These are phyloP conservation scores for Pugionium dolabratum DNA, from an alignment of 345 rosid species.

Conservation along the genomic window DNA sequence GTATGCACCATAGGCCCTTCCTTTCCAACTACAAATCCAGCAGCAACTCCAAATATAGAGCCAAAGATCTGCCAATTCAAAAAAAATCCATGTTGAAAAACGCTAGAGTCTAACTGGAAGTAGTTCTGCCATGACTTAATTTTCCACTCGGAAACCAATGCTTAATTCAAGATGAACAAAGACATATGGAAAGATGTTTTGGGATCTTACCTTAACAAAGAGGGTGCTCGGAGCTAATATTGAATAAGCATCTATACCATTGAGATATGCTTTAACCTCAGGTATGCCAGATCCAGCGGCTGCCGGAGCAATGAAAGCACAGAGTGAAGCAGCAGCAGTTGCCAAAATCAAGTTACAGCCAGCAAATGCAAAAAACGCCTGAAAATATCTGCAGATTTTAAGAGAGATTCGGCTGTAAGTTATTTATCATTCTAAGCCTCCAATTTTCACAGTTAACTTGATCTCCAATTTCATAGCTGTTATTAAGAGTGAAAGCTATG, in stretches of 20 bases:
- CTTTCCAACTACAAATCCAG: conserved; percentile 89
- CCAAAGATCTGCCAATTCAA: conserved; percentile 72
- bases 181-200: neutral
- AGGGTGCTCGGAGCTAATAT: conserved; percentile 87
- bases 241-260: conserved; percentile 87
- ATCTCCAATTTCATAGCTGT: neutral
- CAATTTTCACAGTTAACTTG: neutral
- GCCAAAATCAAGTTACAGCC: conserved; percentile 72
- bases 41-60: conserved; percentile 87
- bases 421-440: neutral
- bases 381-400: conserved; percentile 59
- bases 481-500: neutral
- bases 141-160: neutral
- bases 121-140: neutral
- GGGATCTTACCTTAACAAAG: conserved; percentile 68
- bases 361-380: conserved; percentile 64
- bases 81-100: neutral
- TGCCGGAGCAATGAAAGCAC: conserved; percentile 86
- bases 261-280: conserved; percentile 94
- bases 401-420: neutral
- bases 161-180: neutral
- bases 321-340: conserved; percentile 61
- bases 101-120: neutral
- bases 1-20: conserved; percentile 99
- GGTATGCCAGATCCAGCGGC: conserved; percentile 97